Evolutionary conservation across 805 yeast species (phyloP).

Genomic region (Yarrowia sp.): DNA sequence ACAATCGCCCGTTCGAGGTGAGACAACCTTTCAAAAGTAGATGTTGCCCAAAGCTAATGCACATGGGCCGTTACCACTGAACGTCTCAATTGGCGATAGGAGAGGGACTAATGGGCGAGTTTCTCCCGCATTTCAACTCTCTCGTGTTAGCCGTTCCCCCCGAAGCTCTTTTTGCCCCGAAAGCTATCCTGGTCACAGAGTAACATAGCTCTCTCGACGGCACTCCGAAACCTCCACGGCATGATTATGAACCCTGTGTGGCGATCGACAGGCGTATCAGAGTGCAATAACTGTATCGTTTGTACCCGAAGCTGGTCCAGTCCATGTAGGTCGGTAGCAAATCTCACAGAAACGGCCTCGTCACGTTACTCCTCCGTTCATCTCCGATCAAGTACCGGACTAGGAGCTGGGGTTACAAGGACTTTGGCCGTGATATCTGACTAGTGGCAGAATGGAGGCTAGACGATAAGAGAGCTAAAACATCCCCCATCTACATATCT

Average conservation of each 20-base stretch:
- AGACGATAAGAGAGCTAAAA: too few species aligned
- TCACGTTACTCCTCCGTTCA: neutral
- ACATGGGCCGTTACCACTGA: neutral
- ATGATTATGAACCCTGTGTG: constrained; percentile 3
- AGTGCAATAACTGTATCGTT: neutral
- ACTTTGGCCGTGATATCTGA: too few species aligned
- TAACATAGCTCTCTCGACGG: neutral
- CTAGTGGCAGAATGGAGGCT: too few species aligned
- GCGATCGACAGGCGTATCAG: constrained; percentile 5
- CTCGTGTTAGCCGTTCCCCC: too few species aligned
- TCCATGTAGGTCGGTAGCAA: neutral
- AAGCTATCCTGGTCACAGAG: neutral
- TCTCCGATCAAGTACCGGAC: neutral
- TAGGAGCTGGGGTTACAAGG: too few species aligned
- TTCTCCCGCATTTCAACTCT: too few species aligned
- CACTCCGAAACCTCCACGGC: constrained; percentile 18
- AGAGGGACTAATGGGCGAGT: neutral
- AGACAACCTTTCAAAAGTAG: too few species aligned
- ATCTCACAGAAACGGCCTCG: neutral
- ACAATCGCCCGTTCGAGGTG: too few species aligned
- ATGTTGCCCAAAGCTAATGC: constrained; percentile 1
- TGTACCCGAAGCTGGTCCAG: too few species aligned
- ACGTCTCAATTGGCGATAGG: neutral
- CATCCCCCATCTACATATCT: too few species aligned
- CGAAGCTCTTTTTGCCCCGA: neutral